These are phyloP conservation scores for Pseudocercospora eumusae DNA, from an alignment of 2,329 filamentous ascomycete species.

Conservation along the genomic window DNA sequence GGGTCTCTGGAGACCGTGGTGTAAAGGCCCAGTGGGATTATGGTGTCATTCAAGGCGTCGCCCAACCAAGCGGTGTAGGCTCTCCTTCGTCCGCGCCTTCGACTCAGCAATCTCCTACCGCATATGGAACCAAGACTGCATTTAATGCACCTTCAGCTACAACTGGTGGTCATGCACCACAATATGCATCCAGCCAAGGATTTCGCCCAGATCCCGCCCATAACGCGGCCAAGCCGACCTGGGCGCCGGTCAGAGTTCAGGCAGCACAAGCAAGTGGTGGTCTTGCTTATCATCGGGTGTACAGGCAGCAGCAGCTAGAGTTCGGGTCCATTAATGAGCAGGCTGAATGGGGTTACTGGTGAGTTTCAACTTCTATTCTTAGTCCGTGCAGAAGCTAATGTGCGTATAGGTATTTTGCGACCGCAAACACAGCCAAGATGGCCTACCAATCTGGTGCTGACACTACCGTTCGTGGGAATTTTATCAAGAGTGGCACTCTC, in stretches of 20 bases:
- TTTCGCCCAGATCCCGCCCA: constrained; percentile 12
- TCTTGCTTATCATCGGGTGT: constrained; percentile 36
- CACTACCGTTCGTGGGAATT: constrained; percentile 50
- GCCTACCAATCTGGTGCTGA: constrained; percentile 53
- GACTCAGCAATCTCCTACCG: constrained; percentile 12
- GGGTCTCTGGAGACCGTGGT: constrained; percentile 62
- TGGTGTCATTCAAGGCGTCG: constrained; percentile 28
- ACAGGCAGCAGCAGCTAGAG: constrained; percentile 35
- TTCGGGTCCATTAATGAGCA: constrained; percentile 53
- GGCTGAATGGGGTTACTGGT: constrained; percentile 55
- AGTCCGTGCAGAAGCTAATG: neutral
- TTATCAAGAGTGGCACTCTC: constrained; percentile 49
- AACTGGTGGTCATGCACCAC: constrained; percentile 20
- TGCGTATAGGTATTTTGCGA: constrained; percentile 49
- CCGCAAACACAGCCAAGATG: constrained; percentile 45
- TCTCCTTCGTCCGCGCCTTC: constrained; percentile 11
- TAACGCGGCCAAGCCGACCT: constrained; percentile 11
- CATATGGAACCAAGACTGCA: constrained; percentile 27
- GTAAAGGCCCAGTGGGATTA: constrained; percentile 63
- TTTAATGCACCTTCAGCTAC: constrained; percentile 16
- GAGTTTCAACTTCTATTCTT: neutral
- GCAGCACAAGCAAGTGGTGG: constrained; percentile 17
- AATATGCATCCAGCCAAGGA: constrained; percentile 11
- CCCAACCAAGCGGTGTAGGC: constrained; percentile 11
- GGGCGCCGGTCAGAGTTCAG: constrained; percentile 16